phyloP scores from a whole-genome alignment of 352 stramenopile genomes.

The Phytophthora boehmeriae region DNA sequence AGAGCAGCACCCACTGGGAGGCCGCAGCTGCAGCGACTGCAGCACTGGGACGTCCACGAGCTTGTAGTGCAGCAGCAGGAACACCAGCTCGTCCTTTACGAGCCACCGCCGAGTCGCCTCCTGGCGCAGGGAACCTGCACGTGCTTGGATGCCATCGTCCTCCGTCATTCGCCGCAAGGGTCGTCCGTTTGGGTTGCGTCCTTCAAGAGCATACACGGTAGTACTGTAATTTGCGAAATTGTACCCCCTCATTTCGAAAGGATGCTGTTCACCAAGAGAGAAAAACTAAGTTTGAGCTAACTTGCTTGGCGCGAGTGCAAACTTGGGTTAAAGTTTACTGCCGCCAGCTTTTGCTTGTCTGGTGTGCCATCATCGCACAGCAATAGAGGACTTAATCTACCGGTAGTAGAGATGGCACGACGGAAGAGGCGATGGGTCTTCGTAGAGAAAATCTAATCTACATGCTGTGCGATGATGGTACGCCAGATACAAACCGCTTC shows the following conservation, averaged over 20 bases:
- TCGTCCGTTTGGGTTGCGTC: conserved; percentile 23
- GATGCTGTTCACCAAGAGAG: neutral
- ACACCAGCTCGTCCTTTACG: conserved; percentile 83
- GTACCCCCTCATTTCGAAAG: conserved; percentile 12
- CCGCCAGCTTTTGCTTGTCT: no score
- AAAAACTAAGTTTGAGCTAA: neutral
- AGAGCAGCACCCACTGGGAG: conserved; percentile 53
- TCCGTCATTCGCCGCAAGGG: conserved; percentile 31
- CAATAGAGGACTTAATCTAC: no score
- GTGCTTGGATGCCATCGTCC: conserved; percentile 33
- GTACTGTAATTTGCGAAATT: conserved; percentile 23
- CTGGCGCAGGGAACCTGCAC: conserved; percentile 42
- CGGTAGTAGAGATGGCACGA: no score
- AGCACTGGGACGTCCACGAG: conserved; percentile 48
- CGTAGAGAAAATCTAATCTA: neutral
- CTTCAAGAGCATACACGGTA: conserved; percentile 26
- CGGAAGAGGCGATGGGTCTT: neutral
- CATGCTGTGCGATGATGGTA: conserved; percentile 17
- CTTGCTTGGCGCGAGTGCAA: no score
- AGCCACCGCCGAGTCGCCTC: conserved; percentile 74
- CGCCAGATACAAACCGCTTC: neutral
- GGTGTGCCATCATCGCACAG: no score
- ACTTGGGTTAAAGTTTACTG: no score
- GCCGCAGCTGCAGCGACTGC: conserved; percentile 47
- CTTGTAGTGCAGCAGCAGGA: conserved; percentile 68